These are phyloP conservation scores for Penicillium robsamsonii DNA, from an alignment of 495 filamentous ascomycete species.

Conservation along the genomic window DNA sequence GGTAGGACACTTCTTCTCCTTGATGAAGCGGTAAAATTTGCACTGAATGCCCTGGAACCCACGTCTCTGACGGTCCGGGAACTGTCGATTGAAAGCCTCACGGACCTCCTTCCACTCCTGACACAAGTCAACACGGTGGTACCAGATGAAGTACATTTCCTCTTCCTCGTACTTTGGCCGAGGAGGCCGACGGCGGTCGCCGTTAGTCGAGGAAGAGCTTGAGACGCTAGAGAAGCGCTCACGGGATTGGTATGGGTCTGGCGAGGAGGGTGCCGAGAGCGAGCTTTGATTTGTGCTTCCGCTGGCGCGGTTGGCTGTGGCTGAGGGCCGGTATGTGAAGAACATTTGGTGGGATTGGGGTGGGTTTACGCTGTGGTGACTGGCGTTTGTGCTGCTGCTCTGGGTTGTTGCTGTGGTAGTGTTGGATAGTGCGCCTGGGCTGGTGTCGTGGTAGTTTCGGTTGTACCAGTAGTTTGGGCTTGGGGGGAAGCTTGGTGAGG, in stretches of 20 bases:
- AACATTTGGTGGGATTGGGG: conserved; percentile 25
- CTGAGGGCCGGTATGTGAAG: conserved; percentile 23
- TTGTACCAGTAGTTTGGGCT: conserved; percentile 36
- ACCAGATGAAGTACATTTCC: conserved; percentile 57
- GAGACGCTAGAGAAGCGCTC: conserved; percentile 47
- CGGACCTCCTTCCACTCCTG: conserved; percentile 53
- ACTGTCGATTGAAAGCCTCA: conserved; percentile 50
- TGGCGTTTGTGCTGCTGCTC: conserved; percentile 13
- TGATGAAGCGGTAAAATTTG: conserved; percentile 55
- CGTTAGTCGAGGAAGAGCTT: conserved; percentile 28
- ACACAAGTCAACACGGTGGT: conserved; percentile 52
- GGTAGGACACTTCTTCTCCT: conserved; percentile 48
- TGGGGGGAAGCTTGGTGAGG: conserved; percentile 30
- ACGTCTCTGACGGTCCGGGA: conserved; percentile 41
- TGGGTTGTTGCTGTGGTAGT: conserved; percentile 12
- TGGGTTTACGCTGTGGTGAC: conserved; percentile 12
- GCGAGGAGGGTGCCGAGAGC: conserved; percentile 28
- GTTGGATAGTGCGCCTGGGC: conserved; percentile 21
- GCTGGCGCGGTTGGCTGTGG: neutral
- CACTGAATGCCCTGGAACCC: conserved; percentile 54
- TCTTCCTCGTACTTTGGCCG: conserved; percentile 52
- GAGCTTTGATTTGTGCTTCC: conserved; percentile 9
- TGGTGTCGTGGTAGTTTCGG: conserved; percentile 25
- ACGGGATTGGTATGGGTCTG: conserved; percentile 36
- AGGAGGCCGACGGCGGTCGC: conserved; percentile 44